Evolutionary conservation across 2,329 filamentous ascomycete species (phyloP), one percentile per base, ranked within the genome.

Genomic region (Fusarium sp.): DNA sequence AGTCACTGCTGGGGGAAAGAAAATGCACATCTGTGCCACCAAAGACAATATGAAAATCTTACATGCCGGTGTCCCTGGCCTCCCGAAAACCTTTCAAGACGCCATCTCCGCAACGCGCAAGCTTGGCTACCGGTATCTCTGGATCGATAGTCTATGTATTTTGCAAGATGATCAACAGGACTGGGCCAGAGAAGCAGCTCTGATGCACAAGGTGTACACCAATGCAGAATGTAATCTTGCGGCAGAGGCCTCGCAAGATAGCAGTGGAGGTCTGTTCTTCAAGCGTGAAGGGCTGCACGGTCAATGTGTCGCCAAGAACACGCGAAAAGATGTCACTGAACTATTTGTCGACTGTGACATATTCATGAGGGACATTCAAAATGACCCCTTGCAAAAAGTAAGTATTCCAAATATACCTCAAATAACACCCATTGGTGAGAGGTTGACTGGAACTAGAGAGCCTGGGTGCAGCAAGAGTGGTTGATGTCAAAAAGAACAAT

Each of bases 231-330:
- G 45, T 2, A 20, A 48, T 6, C 18, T 48, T 48, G 27, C 27
- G 3, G 13, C 27, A 0, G 18, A 4, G 15, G 44, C 44, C 3
- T 32, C 44, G 15, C 9, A 3, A 20, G 27, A 32, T 7, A 48
- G 27, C 27, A 48, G 27, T 17, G 27, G 13, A 15, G 44, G 18
- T 2, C 6, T 32, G 18, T 48, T 20, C 27, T 15, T 15, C 9
- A 2, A 30, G 6, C 18, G 26, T 2, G 3, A 30, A 0, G 44
- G 4, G 14, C 5, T 46, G 3, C 0, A n/a, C 7, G 44, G 44
- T 3, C 18, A 20, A 15, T 15, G 6, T 11, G 44, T 15, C 23
- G 42, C 20, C 20, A 23, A 23, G 20, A 23, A 23, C 20, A 23
- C 20, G 20, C 20, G 20, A 23, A 23, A 23, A 23, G 3, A 23